A percentile compares a stretch with the other conserved stretches of the same genome.
phyloP scores from a whole-genome alignment of 805 yeast genomes.

The Ogataea angusta region DNA sequence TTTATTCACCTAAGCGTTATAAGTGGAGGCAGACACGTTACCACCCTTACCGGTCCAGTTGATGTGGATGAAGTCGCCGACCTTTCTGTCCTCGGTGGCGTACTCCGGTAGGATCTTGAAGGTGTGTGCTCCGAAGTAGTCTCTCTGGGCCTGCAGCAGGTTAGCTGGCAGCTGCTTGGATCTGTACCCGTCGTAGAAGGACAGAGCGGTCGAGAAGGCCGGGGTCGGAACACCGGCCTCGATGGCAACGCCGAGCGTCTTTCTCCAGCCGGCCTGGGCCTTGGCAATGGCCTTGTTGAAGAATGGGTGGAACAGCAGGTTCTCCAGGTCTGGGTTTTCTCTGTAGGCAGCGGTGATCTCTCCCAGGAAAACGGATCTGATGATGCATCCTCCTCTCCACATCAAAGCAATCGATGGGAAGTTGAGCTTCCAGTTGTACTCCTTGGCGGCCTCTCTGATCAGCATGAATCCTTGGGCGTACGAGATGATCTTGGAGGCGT shows the following conservation, averaged over 20 bases:
- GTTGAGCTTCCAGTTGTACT: constrained; percentile 95
- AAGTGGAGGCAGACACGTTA: constrained; percentile 91
- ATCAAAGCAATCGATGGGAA: constrained; percentile 97
- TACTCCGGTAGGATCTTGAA: constrained; percentile 89
- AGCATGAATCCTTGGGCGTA: constrained; percentile 99
- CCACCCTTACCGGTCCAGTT: constrained; percentile 99
- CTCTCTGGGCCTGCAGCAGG: constrained; percentile 99
- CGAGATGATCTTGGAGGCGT: constrained; percentile 97
- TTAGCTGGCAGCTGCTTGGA: constrained; percentile 94
- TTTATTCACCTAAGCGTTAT: constrained; percentile 65
- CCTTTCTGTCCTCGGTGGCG: constrained; percentile 75
- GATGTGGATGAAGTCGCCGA: constrained; percentile 81
- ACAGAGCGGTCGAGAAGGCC: constrained; percentile 93
- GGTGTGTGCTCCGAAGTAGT: constrained; percentile 99
- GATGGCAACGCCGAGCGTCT: constrained; percentile 73
- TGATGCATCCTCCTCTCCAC: constrained; percentile 99
- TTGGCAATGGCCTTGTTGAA: constrained; percentile 85
- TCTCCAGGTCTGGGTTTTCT: constrained; percentile 88
- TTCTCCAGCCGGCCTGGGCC: constrained; percentile 97
- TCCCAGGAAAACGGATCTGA: constrained; percentile 96
- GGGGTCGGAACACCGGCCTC: constrained; percentile 94
- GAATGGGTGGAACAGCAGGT: constrained; percentile 93
- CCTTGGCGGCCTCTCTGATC: constrained; percentile 96
- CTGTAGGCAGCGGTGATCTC: constrained; percentile 97
- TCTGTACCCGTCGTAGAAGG: constrained; percentile 99